A percentile compares a stretch with the other conserved stretches of the same genome.
Conservation (phyloP, 2,329 filamentous ascomycete genomes). For the Orbilia quercus region DNA sequence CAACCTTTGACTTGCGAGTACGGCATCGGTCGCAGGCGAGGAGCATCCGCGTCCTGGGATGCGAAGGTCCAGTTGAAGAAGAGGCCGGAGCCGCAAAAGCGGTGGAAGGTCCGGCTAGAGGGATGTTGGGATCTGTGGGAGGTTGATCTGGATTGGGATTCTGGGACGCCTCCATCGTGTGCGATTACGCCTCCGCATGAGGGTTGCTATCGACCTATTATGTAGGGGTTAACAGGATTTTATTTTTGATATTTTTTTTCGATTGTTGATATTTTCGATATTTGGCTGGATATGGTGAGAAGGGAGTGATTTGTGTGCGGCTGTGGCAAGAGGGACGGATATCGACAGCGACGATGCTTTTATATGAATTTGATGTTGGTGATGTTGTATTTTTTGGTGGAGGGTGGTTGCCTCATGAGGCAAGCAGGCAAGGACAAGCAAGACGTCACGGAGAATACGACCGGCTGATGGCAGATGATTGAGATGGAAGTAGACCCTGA, state of each 20-base stretch:
- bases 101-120: conserved; percentile 3
- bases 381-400: neutral
- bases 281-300: too few species aligned
- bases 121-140: conserved; percentile 6
- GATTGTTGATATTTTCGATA: too few species aligned
- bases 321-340: neutral
- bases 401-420: neutral
- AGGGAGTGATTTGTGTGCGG: too few species aligned
- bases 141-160: conserved; percentile 9
- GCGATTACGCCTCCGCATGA: conserved; percentile 12
- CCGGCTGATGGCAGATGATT: neutral
- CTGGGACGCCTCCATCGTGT: conserved; percentile 37
- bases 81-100: neutral
- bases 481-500: neutral
- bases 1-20: conserved; percentile 44
- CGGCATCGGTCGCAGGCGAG: conserved; percentile 50
- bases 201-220: neutral
- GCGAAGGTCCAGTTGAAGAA: neutral
- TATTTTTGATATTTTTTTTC: too few species aligned
- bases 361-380: neutral
- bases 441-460: neutral
- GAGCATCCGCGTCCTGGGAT: conserved; percentile 47
- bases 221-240: too few species aligned
- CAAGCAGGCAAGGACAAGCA: neutral
- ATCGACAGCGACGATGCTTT: neutral